These are phyloP conservation scores for Beauveria scarabaeidicola DNA, from an alignment of 2,329 filamentous ascomycete species.

Conservation along the genomic window DNA sequence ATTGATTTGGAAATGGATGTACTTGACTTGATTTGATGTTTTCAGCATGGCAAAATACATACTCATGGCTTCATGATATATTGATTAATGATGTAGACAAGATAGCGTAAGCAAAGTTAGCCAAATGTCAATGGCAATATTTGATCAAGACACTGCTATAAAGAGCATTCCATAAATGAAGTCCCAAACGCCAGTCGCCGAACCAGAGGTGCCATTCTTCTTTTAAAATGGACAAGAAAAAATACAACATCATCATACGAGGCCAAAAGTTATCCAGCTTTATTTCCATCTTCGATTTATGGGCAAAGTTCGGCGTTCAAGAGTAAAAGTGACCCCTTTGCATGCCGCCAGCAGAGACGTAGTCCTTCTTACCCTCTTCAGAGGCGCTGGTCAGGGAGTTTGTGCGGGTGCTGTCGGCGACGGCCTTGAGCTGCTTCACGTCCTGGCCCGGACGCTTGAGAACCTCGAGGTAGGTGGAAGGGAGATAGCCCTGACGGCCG, in stretches of 20 bases:
- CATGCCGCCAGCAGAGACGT: conserved; percentile 46
- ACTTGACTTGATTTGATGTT: background rate
- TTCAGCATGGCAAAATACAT: background rate
- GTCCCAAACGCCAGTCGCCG: conserved; percentile 9
- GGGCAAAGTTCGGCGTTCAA: conserved; percentile 18
- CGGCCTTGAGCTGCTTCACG: conserved; percentile 44
- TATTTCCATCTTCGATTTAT: background rate
- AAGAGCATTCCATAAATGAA: background rate
- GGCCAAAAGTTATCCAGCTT: background rate
- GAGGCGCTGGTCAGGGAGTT: conserved; percentile 42
- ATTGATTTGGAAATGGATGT: background rate
- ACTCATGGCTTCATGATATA: background rate
- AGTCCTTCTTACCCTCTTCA: conserved; percentile 41
- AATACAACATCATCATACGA: background rate
- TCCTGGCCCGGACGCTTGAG: conserved; percentile 44
- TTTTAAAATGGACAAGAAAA: background rate
- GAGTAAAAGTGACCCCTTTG: conserved; percentile 53
- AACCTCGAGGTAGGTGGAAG: conserved; percentile 81
- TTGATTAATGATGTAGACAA: conserved; percentile 1
- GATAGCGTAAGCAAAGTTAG: background rate
- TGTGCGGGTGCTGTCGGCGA: conserved; percentile 37
- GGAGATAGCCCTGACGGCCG: conserved; percentile 84
- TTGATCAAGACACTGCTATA: background rate
- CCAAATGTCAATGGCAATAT: background rate
- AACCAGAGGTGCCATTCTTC: background rate